A percentile compares a stretch with the other conserved stretches of the same genome.
Evolutionary conservation across 257 asterid genomes (phyloP).

Genomic region (Haberlea rhodopensis): DNA sequence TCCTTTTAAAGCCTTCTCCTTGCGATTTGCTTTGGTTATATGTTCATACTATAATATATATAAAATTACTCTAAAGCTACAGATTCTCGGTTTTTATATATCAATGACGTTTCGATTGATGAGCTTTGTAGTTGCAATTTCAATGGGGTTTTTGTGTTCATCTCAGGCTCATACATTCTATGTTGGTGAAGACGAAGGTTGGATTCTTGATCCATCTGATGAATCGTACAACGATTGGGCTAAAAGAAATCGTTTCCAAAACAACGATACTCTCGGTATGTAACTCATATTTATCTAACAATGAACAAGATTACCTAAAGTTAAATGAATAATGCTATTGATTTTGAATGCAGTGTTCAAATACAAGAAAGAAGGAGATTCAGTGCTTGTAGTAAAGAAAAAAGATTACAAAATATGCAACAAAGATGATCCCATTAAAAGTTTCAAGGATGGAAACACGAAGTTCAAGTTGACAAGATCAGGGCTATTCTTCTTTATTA

Average conservation of each 20-base stretch:
- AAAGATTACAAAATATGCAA: background rate
- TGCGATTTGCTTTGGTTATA: background rate
- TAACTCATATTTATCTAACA: too few species aligned
- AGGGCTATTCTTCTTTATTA: background rate
- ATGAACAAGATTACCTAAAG: too few species aligned
- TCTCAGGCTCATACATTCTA: constrained; percentile 34
- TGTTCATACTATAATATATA: background rate
- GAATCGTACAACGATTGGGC: constrained; percentile 38
- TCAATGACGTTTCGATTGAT: constrained; percentile 17
- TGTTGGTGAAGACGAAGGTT: constrained; percentile 48
- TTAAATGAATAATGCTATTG: too few species aligned
- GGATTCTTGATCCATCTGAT: constrained; percentile 36
- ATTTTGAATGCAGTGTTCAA: background rate
- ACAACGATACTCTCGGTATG: constrained; percentile 39
- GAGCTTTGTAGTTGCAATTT: constrained; percentile 26
- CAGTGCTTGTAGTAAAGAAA: background rate
- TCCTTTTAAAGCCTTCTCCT: background rate
- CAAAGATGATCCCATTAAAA: background rate
- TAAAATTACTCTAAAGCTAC: background rate
- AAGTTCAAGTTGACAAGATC: background rate
- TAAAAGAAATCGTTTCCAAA: constrained; percentile 33
- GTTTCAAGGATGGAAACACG: background rate
- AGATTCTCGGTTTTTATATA: too few species aligned
- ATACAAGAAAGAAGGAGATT: background rate
- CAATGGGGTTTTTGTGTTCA: constrained; percentile 26